Evolutionary conservation across 164 flowering plant genomes (phyloP), one percentile per base, ranked within the genome.

Genomic region (Chimonanthus salicifolius): DNA sequence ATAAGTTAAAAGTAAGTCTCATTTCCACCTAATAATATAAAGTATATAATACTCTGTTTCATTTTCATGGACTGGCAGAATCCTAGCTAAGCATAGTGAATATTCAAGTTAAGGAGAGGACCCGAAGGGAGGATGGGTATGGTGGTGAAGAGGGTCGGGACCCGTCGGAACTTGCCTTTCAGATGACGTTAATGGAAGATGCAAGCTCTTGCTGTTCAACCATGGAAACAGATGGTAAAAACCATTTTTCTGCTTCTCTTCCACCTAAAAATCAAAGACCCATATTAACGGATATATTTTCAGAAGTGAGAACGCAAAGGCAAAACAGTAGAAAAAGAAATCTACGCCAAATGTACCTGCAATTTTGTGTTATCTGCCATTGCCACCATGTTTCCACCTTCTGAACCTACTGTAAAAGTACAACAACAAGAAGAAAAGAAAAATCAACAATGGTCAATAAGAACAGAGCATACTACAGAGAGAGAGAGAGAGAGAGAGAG

Each of bases 81-180:
- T 5, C 4, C 65, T 3, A 7, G 16, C 5, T 44, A 63, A 47
- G 9, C 7, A 47, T 6, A 8, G 10, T 68, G 16, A 6, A 47
- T 18, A 43, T 16, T 4, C 20, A 48, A 48, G 5, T 83, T 74
- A 83, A 51, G 81, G 83, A 63, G 9, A 33, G 46, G 44, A 21
- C 4, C 73, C 58, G 10, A 51, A 16, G 15, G 87, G 85, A 15
- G 87, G 84, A 69, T 50, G n/a, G 62, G 46, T 45, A 77, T 81
- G 72, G 64, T 84, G 87, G 77, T 84, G 87, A 69, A 83, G 83
- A 74, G 87, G 87, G 77, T 84, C 85, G 16, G 84, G 85, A 47
- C 85, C 85, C 1, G 85, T 76, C 54, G 87, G 87, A 51, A 83
- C 84, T 80, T 76, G 45, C 75, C 87, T 83, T 47, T 72, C 83